Conservation (phyloP, 805 yeast species). For the Pichia ethanolica region DNA sequence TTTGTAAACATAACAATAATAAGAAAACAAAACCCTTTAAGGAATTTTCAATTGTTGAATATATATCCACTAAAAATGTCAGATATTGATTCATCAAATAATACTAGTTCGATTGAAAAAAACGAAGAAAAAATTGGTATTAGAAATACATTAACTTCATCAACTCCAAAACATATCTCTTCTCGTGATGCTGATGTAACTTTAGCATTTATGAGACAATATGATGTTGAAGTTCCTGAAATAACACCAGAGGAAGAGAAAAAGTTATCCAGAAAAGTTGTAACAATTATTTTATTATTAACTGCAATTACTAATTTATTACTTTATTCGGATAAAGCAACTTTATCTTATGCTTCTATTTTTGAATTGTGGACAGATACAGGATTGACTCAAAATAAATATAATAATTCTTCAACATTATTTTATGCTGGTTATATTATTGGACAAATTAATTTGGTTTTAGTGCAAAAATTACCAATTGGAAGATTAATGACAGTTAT, state of each 20-base stretch:
- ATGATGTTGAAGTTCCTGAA: constrained; percentile 17
- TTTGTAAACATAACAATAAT: no score
- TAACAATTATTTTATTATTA: constrained; percentile 20
- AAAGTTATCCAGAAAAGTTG: constrained; percentile 14
- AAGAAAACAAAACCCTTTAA: no score
- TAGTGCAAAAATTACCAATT: constrained; percentile 38
- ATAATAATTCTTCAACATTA: constrained; percentile 38
- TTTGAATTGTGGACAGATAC: constrained; percentile 41
- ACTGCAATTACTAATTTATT: constrained; percentile 19
- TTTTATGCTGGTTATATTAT: constrained; percentile 45
- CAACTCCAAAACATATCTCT: neutral
- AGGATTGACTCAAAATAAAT: constrained; percentile 32
- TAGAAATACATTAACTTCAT: neutral
- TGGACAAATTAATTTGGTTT: constrained; percentile 37
- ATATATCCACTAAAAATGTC: neutral
- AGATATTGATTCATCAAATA: neutral
- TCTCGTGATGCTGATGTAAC: constrained; percentile 26
- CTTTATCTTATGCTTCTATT: constrained; percentile 34
- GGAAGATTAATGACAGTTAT: constrained; percentile 32
- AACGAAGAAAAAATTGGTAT: neutral
- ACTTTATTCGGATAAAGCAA: constrained; percentile 35
- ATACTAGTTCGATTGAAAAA: neutral
- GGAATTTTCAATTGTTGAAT: no score
- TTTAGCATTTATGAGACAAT: constrained; percentile 18
- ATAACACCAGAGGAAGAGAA: constrained; percentile 17